phyloP scores from a whole-genome alignment of 495 filamentous ascomycete species.

The Trichoderma erinaceum region DNA sequence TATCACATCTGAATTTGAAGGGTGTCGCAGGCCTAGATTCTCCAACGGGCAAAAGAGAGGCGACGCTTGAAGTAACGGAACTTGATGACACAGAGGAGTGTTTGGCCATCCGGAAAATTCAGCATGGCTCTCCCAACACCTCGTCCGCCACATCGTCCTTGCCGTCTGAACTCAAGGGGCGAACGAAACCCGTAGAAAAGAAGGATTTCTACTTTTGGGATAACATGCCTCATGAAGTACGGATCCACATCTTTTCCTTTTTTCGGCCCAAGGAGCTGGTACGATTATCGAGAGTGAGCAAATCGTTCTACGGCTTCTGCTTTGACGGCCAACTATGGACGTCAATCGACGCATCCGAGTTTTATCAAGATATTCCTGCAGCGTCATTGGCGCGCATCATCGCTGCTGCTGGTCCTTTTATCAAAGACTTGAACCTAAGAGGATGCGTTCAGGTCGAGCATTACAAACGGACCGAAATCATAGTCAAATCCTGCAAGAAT shows the following conservation, averaged over 20 bases:
- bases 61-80: slow-evolving; percentile 21
- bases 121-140: slow-evolving; percentile 23
- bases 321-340: slow-evolving; percentile 95
- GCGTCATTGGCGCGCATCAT: slow-evolving; percentile 81
- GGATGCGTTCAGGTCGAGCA: slow-evolving; percentile 63
- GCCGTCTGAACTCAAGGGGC: slow-evolving; percentile 51
- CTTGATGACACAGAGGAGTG: slow-evolving; percentile 30
- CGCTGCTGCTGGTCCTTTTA: slow-evolving; percentile 75
- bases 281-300: slow-evolving; percentile 72
- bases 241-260: slow-evolving; percentile 68
- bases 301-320: slow-evolving; percentile 75
- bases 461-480: slow-evolving; percentile 65
- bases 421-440: slow-evolving; percentile 75
- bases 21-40: slow-evolving; percentile 53
- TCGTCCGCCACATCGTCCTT: slow-evolving; percentile 51
- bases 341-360: slow-evolving; percentile 74
- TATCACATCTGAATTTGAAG: slow-evolving; percentile 20
- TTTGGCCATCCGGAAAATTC: slow-evolving; percentile 31
- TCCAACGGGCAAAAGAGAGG: slow-evolving; percentile 42
- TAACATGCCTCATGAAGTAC: slow-evolving; percentile 76
- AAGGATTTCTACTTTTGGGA: slow-evolving; percentile 64
- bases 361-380: slow-evolving; percentile 80
- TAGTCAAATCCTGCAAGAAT: slow-evolving; percentile 77
- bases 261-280: slow-evolving; percentile 78
- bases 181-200: background rate